Conservation (phyloP, 1,284 basidiomycete genomes). For the Ceratobasidium sp. region DNA sequence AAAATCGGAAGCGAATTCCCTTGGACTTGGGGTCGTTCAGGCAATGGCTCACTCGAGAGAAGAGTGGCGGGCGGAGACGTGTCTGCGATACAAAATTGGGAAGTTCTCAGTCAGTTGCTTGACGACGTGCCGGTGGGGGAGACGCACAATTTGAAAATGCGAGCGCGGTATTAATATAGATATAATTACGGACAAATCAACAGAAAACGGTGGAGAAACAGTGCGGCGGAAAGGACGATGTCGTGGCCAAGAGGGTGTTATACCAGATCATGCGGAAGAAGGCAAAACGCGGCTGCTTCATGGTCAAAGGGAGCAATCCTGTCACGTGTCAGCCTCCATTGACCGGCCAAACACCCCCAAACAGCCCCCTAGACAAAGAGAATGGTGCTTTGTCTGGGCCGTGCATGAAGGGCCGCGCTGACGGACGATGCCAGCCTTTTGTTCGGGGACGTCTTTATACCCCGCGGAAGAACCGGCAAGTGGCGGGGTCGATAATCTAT, state of each 20-base stretch:
- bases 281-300: slow-evolving; percentile 8
- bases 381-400: too few relatives aligned
- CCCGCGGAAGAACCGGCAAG: not conserved
- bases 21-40: not conserved
- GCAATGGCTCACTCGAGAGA: not conserved
- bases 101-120: slow-evolving; percentile 15
- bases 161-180: slow-evolving; percentile 7
- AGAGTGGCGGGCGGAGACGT: not conserved
- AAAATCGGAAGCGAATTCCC: slow-evolving; percentile 11
- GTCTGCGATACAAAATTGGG: not conserved
- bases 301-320: slow-evolving; percentile 29
- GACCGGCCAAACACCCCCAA: slow-evolving; percentile 8
- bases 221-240: not conserved
- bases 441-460: not conserved
- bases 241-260: slow-evolving; percentile 15
- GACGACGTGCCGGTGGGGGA: slow-evolving; percentile 7
- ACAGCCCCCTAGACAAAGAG: not conserved
- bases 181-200: slow-evolving; percentile 1
- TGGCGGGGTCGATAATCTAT: not conserved
- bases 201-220: not conserved
- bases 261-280: slow-evolving; percentile 4
- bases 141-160: slow-evolving; percentile 28
- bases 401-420: too few relatives aligned
- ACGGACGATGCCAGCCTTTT: not conserved
- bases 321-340: slow-evolving; percentile 28